Percentiles rank a stretch among this genome's conserved stretches.
Evolutionary conservation across 225 moss, liverwort and hornwort genomes (phyloP).

Genomic region (Sphagnum tenellum): DNA sequence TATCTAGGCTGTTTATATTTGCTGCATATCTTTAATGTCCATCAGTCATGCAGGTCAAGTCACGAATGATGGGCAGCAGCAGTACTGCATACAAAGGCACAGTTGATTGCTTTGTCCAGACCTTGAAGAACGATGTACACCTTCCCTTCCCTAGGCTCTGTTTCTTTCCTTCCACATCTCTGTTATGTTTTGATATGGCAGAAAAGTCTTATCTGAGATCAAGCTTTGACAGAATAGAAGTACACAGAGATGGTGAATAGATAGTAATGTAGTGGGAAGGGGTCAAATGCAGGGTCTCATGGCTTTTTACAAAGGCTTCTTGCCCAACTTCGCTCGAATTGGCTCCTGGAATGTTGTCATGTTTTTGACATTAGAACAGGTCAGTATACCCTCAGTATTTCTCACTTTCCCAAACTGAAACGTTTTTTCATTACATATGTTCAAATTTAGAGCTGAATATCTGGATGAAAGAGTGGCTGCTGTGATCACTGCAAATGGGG

Average conservation of each 20-base stretch:
- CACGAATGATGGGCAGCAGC: constrained; percentile 83
- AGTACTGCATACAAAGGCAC: constrained; percentile 75
- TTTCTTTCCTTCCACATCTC: background rate
- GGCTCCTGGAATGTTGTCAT: constrained; percentile 99
- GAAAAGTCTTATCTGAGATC: background rate
- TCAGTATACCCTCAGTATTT: constrained; percentile 8
- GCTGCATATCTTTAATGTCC: background rate
- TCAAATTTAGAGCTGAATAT: background rate
- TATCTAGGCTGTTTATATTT: background rate
- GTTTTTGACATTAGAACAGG: constrained; percentile 98
- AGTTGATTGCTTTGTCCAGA: constrained; percentile 87
- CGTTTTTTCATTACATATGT: background rate
- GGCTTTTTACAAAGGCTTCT: constrained; percentile 95
- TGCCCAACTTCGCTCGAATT: constrained; percentile 88
- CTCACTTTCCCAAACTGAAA: background rate
- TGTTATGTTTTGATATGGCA: background rate
- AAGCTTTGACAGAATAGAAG: too few relatives aligned
- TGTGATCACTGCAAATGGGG: too few relatives aligned
- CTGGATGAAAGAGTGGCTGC: too few relatives aligned
- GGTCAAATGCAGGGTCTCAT: constrained; percentile 43
- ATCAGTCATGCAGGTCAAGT: constrained; percentile 76
- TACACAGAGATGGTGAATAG: background rate
- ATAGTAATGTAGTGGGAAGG: background rate
- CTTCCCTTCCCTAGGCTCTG: background rate
- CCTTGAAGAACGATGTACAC: constrained; percentile 86